Conservation (phyloP, 1,139 yeast species). For the Yamadazyma spencermartinsiae region DNA sequence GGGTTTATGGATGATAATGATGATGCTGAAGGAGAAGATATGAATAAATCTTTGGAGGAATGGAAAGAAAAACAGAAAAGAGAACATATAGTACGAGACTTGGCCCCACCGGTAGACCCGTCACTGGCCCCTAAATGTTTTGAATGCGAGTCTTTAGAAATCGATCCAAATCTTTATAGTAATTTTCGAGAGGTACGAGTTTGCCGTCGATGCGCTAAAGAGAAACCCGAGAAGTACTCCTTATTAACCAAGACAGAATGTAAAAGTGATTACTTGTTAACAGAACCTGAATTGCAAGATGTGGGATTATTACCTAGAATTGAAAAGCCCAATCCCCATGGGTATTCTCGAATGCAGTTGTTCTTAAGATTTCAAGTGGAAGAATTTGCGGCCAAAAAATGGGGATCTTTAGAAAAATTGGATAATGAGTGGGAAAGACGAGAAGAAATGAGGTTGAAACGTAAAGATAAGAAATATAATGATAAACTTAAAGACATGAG, state of each 20-base stretch:
- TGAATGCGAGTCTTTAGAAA: constrained; percentile 78
- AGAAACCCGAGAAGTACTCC: constrained; percentile 83
- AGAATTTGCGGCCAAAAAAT: constrained; percentile 85
- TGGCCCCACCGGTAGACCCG: constrained; percentile 72
- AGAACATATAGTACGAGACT: constrained; percentile 46
- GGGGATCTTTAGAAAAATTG: constrained; percentile 89
- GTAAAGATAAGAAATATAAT: constrained; percentile 80
- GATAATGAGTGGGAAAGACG: constrained; percentile 92
- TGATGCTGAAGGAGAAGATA: constrained; percentile 16
- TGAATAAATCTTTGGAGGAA: constrained; percentile 60
- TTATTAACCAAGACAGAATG: constrained; percentile 94
- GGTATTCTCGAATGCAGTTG: constrained; percentile 90
- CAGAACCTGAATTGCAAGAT: constrained; percentile 90
- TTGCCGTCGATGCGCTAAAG: constrained; percentile 74
- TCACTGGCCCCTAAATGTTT: constrained; percentile 73
- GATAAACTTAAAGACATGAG: constrained; percentile 81
- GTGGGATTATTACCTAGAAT: constrained; percentile 64
- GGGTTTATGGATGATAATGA: constrained; percentile 65
- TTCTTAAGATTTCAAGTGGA: constrained; percentile 89
- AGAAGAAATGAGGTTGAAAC: constrained; percentile 65
- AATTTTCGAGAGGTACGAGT: constrained; percentile 69
- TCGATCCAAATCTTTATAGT: constrained; percentile 70
- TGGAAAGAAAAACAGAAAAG: constrained; percentile 70
- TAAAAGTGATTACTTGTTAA: constrained; percentile 83
- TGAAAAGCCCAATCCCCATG: constrained; percentile 94